These are phyloP conservation scores for Nidularia sp. DNA, from an alignment of 768 basidiomycete genomes.

Conservation along the genomic window DNA sequence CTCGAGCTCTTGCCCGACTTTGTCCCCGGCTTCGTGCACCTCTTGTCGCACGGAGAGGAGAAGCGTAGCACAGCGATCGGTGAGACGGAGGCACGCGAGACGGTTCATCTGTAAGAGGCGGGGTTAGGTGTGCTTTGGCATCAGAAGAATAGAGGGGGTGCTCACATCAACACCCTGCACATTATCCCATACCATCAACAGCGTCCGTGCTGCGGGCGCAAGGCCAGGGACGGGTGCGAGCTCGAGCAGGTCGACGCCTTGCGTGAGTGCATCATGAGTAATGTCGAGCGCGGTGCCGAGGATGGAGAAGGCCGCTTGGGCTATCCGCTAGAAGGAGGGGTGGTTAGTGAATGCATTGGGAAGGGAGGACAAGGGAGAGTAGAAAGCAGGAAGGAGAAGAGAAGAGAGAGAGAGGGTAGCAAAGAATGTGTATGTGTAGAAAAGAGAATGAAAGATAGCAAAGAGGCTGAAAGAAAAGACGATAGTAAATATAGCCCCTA, in stretches of 20 bases:
- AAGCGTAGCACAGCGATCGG: conserved; percentile 68
- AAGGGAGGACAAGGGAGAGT: too few relatives aligned
- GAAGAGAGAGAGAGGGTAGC: too few relatives aligned
- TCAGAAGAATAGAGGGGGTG: conserved; percentile 6
- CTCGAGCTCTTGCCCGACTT: conserved; percentile 43
- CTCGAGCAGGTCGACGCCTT: conserved; percentile 36
- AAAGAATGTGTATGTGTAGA: too few relatives aligned
- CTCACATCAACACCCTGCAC: conserved; percentile 59
- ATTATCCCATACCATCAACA: conserved; percentile 64
- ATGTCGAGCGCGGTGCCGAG: conserved; percentile 37
- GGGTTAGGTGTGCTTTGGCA: neutral
- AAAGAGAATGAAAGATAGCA: too few relatives aligned
- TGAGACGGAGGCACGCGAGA: conserved; percentile 63
- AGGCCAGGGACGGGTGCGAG: conserved; percentile 57
- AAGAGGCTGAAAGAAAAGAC: too few relatives aligned
- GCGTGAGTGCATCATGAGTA: conserved; percentile 38
- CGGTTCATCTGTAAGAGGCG: conserved; percentile 55
- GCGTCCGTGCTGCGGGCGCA: conserved; percentile 40
- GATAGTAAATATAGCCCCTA: too few relatives aligned
- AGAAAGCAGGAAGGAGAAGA: too few relatives aligned
- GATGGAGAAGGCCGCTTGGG: conserved; percentile 30
- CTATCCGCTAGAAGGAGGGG: conserved; percentile 22
- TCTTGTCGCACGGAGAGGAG: conserved; percentile 63
- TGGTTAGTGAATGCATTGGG: too few relatives aligned
- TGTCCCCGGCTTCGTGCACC: conserved; percentile 51